Base-by-base conservation (phyloP, 306 rosid species). In the Senna tora region DNA sequence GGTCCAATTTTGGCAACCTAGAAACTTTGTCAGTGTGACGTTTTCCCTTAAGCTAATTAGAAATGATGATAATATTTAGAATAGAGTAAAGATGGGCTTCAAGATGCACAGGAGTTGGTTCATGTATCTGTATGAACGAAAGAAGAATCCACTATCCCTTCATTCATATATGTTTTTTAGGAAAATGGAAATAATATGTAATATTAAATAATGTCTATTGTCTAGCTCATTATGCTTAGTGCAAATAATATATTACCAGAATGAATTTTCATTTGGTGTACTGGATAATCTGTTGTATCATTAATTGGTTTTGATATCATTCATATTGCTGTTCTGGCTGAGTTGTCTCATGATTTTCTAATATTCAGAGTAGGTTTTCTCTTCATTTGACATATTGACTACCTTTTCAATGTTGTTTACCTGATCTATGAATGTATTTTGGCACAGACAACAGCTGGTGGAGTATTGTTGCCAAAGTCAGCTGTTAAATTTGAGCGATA, bases 401-500 rank as follows among this genome's bases (percentile, higher is more conserved):
- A 46, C 59, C 36, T 71, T 32, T 63, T 51, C 22, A 33, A 34
- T 43, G 67, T 58, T 43, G 63, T 74, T 20, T 53, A 15, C 20
- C 61, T 60, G 17, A 65, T 57, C 9, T 36, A 15, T 72, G 51
- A 82, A 34, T 69, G 4, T 67, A n/a, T 19, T 36, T 21, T 67
- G 66, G 49, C 19, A 19, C 90, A 94, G 99, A 85, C 79, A 94
- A 85, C 99, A 62, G 74, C 87, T 43, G 97, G 97, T 59, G 99
- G 97, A 81, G 84, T 94, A 76, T 67, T 91, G 78, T 73, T 94
- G 80, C 99, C 97, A 66, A 91, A 81, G 56, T 84, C 99, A 46
- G 97, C 96, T 2, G 99, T 94, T 64, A 94, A 94, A 75, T 94
- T 83, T 59, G 99, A 94, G 84, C 92, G 89, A 38, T 89, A 94